Evolutionary conservation across 2,329 filamentous ascomycete genomes (phyloP).

Genomic region (Dothideomycetes sp.): DNA sequence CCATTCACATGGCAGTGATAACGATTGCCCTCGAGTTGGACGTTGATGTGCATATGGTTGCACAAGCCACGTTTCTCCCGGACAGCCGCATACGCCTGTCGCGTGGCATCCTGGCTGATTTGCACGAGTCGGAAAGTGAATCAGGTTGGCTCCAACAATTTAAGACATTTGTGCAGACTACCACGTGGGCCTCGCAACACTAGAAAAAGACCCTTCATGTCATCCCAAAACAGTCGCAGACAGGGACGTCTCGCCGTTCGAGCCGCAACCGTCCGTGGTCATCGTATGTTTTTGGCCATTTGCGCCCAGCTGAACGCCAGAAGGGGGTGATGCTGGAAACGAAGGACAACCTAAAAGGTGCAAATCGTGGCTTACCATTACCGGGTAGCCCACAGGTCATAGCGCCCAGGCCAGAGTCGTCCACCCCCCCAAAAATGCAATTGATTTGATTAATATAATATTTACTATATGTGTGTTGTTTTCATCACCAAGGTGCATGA

Average conservation of each 20-base stretch:
- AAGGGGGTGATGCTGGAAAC: background rate
- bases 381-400: background rate
- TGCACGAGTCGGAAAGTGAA: background rate
- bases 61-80: constrained; percentile 3
- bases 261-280: background rate
- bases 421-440: too few species aligned
- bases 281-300: background rate
- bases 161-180: background rate
- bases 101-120: constrained; percentile 1
- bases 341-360: background rate
- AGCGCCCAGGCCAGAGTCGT: too few species aligned
- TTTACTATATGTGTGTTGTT: background rate
- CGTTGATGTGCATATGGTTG: background rate
- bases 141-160: background rate
- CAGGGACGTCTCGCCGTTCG: too few species aligned
- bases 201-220: background rate
- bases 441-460: background rate
- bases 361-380: background rate
- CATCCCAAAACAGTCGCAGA: background rate
- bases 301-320: background rate
- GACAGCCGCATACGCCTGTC: background rate
- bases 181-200: background rate
- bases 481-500: background rate
- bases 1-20: background rate
- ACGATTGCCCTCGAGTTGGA: background rate